Evolutionary conservation across 2,329 filamentous ascomycete genomes (phyloP), one percentile per base, ranked within the genome.

Genomic region (Cladophialophora yegresii): DNA sequence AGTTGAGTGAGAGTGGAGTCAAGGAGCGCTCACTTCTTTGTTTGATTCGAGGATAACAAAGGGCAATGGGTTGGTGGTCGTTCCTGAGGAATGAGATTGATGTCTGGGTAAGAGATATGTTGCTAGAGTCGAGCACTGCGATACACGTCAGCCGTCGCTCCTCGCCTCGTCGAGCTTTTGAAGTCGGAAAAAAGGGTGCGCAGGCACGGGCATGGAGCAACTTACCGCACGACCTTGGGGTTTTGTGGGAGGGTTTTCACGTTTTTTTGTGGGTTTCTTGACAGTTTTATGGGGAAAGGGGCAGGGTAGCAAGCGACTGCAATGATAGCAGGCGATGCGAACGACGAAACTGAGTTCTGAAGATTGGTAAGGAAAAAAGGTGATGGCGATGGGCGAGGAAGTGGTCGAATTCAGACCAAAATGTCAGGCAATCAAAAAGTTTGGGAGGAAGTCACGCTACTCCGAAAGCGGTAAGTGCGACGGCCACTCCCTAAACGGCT

Each of bases 211-310:
- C n/a, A 43, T 36, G 23, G 43, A 56, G 49, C 33, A 23, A 69
- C 68, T 70, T 66, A 69, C 67, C 60, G 59, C 57, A 67, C 66
- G 62, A 67, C 63, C 61, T 51, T 45, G 56, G 67, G 72, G 74
- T 76, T 77, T 76, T 72, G 68, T 66, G 55, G 59, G 33, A 51
- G 68, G 67, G 69, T 79, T 79, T 78, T 75, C 72, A 72, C 69
- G 70, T 75, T 73, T 74, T 74, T 74, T 73, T 70, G 60, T 72
- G 69, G 16, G 60, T 36, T 59, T 59, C 71, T 73, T 70, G 72
- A 73, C 69, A 72, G 70, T 68, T 74, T 75, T 73, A 70, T 62
- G 63, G 58, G 71, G 73, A 69, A 68, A 67, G 66, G 64, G 65
- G 66, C 61, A 68, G 70, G 70, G 71, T 71, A 65, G 65, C 68